Evolutionary conservation across 2,329 filamentous ascomycete species (phyloP).

Genomic region (Chaetomium olivaceum): DNA sequence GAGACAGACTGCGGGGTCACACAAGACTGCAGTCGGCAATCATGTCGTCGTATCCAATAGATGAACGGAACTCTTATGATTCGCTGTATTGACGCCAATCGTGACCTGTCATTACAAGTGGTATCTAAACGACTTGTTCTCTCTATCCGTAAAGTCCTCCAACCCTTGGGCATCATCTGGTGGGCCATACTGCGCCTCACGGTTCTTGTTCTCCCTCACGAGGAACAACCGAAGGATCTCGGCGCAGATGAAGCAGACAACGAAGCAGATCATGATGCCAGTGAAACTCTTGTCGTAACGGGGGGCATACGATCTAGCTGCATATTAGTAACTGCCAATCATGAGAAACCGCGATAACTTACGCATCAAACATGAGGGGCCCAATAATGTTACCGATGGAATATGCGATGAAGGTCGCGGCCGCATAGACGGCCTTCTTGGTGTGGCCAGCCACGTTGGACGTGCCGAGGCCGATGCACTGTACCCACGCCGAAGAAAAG

Average conservation of each 20-base stretch:
- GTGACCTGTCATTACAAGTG: constrained; percentile 1
- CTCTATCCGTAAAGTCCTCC: constrained; percentile 43
- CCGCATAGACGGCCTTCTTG: constrained; percentile 38
- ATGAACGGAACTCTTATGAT: background rate
- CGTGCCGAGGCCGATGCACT: constrained; percentile 38
- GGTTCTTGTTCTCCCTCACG: constrained; percentile 35
- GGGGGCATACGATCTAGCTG: constrained; percentile 33
- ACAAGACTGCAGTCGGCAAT: background rate
- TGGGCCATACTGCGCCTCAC: constrained; percentile 37
- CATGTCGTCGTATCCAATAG: background rate
- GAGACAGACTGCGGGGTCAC: background rate
- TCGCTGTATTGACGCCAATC: background rate
- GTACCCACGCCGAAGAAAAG: constrained; percentile 37
- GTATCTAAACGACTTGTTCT: constrained; percentile 34
- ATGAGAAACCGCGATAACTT: background rate
- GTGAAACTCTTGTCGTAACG: constrained; percentile 35
- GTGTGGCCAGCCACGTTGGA: constrained; percentile 40
- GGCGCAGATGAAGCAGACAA: constrained; percentile 36
- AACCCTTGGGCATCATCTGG: constrained; percentile 40
- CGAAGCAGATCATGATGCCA: constrained; percentile 38
- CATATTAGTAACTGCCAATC: background rate
- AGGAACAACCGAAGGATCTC: constrained; percentile 36
- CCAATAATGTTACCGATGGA: constrained; percentile 41
- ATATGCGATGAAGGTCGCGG: constrained; percentile 39
- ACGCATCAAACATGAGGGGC: constrained; percentile 39